phyloP scores from a whole-genome alignment of 2,329 filamentous ascomycete genomes.

The Aspergillus sp. region DNA sequence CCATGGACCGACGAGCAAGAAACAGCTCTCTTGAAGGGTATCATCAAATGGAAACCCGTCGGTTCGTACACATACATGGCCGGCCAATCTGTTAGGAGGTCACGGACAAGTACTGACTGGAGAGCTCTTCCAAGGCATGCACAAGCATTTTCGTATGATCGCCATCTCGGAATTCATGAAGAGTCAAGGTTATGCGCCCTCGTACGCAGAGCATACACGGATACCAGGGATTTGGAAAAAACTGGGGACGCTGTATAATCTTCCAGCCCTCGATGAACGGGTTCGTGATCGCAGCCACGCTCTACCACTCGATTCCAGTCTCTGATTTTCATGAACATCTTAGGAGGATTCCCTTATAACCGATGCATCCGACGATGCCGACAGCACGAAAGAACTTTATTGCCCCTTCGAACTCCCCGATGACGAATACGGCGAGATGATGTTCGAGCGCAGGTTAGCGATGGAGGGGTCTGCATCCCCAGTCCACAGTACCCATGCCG shows the following conservation, averaged over 20 bases:
- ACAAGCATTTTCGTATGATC: conserved; percentile 91
- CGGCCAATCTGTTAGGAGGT: neutral
- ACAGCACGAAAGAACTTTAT: conserved; percentile 54
- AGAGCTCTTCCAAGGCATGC: conserved; percentile 59
- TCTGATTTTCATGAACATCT: conserved; percentile 13
- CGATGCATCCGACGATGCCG: conserved; percentile 55
- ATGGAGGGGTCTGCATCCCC: conserved; percentile 44
- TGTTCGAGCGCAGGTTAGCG: conserved; percentile 47
- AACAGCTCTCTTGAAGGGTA: conserved; percentile 84
- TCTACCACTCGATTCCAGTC: neutral
- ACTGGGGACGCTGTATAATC: conserved; percentile 76
- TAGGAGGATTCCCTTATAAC: conserved; percentile 56
- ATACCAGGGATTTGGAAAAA: conserved; percentile 93
- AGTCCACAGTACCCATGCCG: conserved; percentile 30
- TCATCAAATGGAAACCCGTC: conserved; percentile 95
- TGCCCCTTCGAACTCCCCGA: conserved; percentile 64
- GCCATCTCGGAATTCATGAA: conserved; percentile 76
- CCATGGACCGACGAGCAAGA: conserved; percentile 96
- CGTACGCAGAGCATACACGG: conserved; percentile 69
- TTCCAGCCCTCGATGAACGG: conserved; percentile 80
- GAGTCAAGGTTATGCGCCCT: conserved; percentile 73
- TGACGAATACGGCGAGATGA: conserved; percentile 46
- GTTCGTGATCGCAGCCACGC: conserved; percentile 51
- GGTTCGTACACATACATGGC: conserved; percentile 52
- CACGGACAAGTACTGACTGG: conserved; percentile 2